Evolutionary conservation across 371 early-diverging fungal genomes (phyloP), one percentile per base, ranked within the genome.

Genomic region (Mortierella sp.): DNA sequence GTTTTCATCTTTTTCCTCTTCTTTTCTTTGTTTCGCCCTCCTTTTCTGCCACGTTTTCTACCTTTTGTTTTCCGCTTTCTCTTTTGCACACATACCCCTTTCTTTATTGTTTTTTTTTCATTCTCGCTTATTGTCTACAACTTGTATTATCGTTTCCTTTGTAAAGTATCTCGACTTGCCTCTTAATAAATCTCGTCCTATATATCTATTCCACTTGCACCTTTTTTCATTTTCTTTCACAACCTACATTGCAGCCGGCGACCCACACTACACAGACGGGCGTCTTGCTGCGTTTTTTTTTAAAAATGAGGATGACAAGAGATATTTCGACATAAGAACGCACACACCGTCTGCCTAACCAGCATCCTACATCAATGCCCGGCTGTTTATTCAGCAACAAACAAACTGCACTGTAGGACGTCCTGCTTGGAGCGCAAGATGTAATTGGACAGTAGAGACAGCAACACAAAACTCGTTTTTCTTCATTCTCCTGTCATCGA

Each of bases 61-160:
- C 56, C 27, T 21, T 58, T 58, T 58, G 29, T 27, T 58, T 35
- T 35, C 21, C 35, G 63, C 35, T 18, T 63, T 63, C 18, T 29
- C 29, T 12, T 58, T 7, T 18, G 4, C 35, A 29, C 63, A 32
- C 63, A 63, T 63, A 63, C 63, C 63, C 63, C 63, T 63, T 63
- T 35, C 16, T 27, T 32, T 4, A 63, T 63, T 63, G 35, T 29
- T 5, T 29, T 29, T 14, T 49, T 38, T 21, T 21, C 41, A 74
- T 58, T n/a, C 70, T 41, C 48, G 21, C 56, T 56, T 56, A 4
- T 29, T 55, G 46, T 74, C n/a, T 11, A 0, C 24, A 12, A n/a
- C 56, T 55, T 35, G n/a, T 48, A 49, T 43, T 49, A 44, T 68
- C 75, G 60, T 55, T 63, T 63, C 63, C 32, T 51, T 63, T 63